Evolutionary conservation across 2,329 filamentous ascomycete genomes (phyloP).

Genomic region (Biscogniauxia sp.): DNA sequence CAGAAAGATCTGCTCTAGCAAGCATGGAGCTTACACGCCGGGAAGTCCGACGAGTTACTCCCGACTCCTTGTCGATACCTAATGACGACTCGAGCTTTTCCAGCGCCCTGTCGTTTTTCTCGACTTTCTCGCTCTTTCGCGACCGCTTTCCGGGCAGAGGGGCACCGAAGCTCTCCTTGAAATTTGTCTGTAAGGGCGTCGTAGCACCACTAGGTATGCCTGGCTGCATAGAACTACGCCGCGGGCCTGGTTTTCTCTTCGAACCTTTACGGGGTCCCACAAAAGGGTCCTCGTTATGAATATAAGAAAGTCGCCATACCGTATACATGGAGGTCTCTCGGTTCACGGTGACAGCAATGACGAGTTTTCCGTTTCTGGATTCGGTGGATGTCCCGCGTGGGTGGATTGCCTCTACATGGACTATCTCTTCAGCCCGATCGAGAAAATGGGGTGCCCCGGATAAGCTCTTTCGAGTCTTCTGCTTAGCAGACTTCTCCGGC

Average conservation of each 20-base stretch:
- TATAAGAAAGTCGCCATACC: constrained; percentile 79
- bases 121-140: constrained; percentile 50
- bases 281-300: constrained; percentile 63
- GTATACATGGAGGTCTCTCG: constrained; percentile 73
- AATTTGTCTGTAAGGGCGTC: constrained; percentile 69
- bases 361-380: constrained; percentile 48
- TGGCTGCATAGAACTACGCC: constrained; percentile 65
- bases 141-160: constrained; percentile 52
- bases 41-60: constrained; percentile 57
- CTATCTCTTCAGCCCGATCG: constrained; percentile 74
- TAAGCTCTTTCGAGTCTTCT: constrained; percentile 37
- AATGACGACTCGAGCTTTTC: constrained; percentile 67
- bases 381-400: constrained; percentile 46
- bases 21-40: constrained; percentile 89
- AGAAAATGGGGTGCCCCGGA: constrained; percentile 55
- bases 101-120: constrained; percentile 45
- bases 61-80: constrained; percentile 63
- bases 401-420: constrained; percentile 72
- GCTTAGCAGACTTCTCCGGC: constrained; percentile 40
- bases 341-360: constrained; percentile 80
- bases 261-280: constrained; percentile 45
- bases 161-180: constrained; percentile 75
- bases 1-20: constrained; percentile 80
- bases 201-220: constrained; percentile 70
- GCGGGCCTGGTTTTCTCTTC: constrained; percentile 46